These are phyloP conservation scores for Kalanchoe fedtschenkoi DNA, from an alignment of 164 flowering plant genomes.

Conservation along the genomic window DNA sequence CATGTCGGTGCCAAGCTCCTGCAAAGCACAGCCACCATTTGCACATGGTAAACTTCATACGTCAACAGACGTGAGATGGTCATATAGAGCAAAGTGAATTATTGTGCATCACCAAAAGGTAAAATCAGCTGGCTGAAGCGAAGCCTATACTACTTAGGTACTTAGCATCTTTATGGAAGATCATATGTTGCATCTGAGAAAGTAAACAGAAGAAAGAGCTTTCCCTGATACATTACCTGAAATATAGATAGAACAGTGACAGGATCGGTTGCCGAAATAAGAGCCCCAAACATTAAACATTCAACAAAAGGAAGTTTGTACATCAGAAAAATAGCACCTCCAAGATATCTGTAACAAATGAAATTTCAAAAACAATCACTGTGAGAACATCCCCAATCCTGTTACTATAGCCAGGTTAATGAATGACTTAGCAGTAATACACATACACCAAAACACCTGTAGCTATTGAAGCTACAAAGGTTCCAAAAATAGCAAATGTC, in stretches of 20 bases:
- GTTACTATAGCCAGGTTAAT: neutral
- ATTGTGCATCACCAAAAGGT: too few relatives aligned
- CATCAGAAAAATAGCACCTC: conserved; percentile 73
- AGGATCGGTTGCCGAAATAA: conserved; percentile 98
- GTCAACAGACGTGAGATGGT: too few relatives aligned
- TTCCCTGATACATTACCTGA: conserved; percentile 68
- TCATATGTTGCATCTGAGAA: too few relatives aligned
- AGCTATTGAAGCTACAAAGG: conserved; percentile 76
- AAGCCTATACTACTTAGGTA: too few relatives aligned
- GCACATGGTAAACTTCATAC: neutral
- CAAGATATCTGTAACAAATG: conserved; percentile 73
- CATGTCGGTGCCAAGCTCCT: conserved; percentile 94
- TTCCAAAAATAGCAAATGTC: conserved; percentile 88
- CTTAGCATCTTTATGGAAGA: too few relatives aligned
- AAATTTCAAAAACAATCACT: neutral
- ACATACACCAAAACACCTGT: conserved; percentile 89
- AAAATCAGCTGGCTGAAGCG: too few relatives aligned
- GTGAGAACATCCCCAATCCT: neutral
- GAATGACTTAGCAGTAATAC: neutral
- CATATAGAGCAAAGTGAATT: too few relatives aligned
- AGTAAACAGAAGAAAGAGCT: too few relatives aligned
- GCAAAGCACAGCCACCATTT: neutral
- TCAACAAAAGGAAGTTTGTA: conserved; percentile 90
- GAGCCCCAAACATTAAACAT: conserved; percentile 97
- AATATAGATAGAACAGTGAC: conserved; percentile 96